Evolutionary conservation across 108 stramenopile genomes (phyloP), one percentile per base, ranked within the genome.

Genomic region (Poteriospumella lacustris): DNA sequence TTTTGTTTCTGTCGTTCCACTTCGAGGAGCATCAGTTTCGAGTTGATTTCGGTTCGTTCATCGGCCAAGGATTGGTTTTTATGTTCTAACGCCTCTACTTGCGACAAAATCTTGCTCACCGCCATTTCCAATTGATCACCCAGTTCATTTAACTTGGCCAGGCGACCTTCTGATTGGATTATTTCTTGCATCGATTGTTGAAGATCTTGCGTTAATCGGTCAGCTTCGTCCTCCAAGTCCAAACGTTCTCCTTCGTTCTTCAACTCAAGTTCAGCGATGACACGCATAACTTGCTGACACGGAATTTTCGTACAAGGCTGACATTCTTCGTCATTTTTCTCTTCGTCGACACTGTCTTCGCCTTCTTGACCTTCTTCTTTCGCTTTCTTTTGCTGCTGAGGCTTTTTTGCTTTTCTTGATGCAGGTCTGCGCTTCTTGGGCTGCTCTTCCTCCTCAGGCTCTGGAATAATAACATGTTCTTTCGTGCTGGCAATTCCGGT

Each of bases 111-210:
- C 36, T 64, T 26, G 31, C 3, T 64, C 5, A 24, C 5, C 3
- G 9, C 3, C 60, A 33, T 64, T 34, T 64, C 60, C 36, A 64
- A 64, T 33, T 64, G 60, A 64, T 64, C 36, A 31, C 60, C 60
- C 31, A 64, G 5, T 12, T 64, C 60, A 64, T 64, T 64, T 12
- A 64, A 24, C 36, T 64, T 64, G 9, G 28, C 29, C 9, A 64
- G 60, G 28, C 36, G 28, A 24, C 5, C 31, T 12, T 64, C 60
- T 5, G 29, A 31, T 19, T 5, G 9, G 5, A 12, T 26, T 26
- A 64, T 34, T 31, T 64, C 60, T 34, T 9, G 33, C 36, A 34
- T 34, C 9, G 60, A 34, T 5, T 26, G 33, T 3, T 34, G 15
- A 9, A 64, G 60, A 31, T 64, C 60, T 33, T 64, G 5, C 3